Evolutionary conservation across 2,329 filamentous ascomycete genomes (phyloP), one percentile per base, ranked within the genome.

Genomic region (Purpureocillium takamizusanense): DNA sequence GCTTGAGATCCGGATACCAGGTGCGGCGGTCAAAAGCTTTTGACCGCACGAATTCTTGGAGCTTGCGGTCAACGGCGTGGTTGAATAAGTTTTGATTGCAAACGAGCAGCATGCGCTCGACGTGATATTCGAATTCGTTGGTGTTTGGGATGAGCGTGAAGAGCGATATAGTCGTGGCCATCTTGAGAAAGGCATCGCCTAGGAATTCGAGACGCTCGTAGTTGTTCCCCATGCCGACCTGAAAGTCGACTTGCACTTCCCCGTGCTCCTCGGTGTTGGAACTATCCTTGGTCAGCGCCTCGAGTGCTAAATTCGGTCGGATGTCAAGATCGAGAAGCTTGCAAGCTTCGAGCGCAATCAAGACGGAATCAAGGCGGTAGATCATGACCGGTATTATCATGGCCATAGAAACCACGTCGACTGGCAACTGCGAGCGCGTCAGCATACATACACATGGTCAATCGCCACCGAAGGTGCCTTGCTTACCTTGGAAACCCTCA

Each of bases 131-230:
- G 35, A 81, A 94, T 53, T 98, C 92, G 46, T 87, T 78, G 44
- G 83, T 78, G 35, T 84, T 75, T 0, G 87, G 86, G 15, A 84
- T 78, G 21, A 79, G 72, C 1, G 83, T 82, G 54, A 84, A 97
- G 0, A 94, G 69, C 1, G 88, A 81, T 38, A 98, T 88, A 0
- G 89, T 90, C 0, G 90, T 95, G 10, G 86, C 86, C 81, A 95
- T 90, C 61, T 98, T 98, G 42, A 98, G 70, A 52, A 95, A 95
- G 27, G 83, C 85, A 56, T 98, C 92, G 0, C 92, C 92, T 2
- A 97, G 70, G 42, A 95, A 94, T 52, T 98, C 92, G 0, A 97
- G 71, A 11, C 92, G 77, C 58, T 98, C 92, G 51, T 98, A 98
- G 50, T 97, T 97, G 30, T 81, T 82, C 2, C 88, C 87, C 87